Conservation (phyloP, 148 eudicot species). For the Arbutus unedo region DNA sequence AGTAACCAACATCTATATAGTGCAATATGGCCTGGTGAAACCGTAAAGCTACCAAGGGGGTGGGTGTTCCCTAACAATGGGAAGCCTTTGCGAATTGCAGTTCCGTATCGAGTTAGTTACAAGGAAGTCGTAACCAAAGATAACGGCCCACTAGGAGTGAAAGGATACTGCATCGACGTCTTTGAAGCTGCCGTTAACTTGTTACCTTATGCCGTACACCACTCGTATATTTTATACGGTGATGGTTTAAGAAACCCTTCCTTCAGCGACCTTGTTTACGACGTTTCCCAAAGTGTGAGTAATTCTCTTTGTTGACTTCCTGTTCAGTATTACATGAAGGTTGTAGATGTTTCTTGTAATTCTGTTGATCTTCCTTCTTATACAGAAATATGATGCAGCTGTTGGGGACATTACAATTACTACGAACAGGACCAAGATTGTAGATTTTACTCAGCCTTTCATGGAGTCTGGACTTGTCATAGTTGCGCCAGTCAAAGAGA, state of each 20-base stretch:
- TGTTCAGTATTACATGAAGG: neutral
- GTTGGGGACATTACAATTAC: constrained; percentile 73
- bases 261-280: constrained; percentile 49
- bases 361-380: constrained; percentile 17
- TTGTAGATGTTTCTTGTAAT: constrained; percentile 4
- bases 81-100: constrained; percentile 64
- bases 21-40: constrained; percentile 92
- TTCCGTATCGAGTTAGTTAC: constrained; percentile 69
- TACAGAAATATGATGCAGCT: constrained; percentile 77
- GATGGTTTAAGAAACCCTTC: constrained; percentile 67
- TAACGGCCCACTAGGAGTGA: constrained; percentile 56
- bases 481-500: constrained; percentile 50
- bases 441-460: constrained; percentile 80
- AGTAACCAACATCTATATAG: constrained; percentile 42
- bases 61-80: constrained; percentile 96
- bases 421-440: constrained; percentile 74
- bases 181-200: constrained; percentile 82
- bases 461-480: constrained; percentile 69
- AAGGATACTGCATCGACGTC: constrained; percentile 85
- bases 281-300: constrained; percentile 67
- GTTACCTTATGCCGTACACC: constrained; percentile 85
- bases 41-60: constrained; percentile 59
- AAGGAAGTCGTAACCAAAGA: constrained; percentile 50
- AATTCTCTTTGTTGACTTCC: neutral
- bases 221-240: constrained; percentile 54